Conservation (phyloP, 2,329 filamentous ascomycete genomes). For the Fusarium hostae region DNA sequence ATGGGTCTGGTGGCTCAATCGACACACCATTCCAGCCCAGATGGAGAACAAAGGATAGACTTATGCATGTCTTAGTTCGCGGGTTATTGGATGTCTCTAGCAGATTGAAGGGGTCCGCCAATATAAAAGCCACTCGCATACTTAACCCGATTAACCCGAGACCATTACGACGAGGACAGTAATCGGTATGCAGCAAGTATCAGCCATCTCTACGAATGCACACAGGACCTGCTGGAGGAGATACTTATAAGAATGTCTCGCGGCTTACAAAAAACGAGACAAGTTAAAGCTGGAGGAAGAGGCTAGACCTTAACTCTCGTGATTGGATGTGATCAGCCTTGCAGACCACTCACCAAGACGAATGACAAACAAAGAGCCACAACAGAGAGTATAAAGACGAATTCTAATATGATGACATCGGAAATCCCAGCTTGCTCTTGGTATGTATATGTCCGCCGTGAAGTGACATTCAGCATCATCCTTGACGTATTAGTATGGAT, state of each 20-base stretch:
- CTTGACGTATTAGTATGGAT: neutral
- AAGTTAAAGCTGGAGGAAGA: conserved; percentile 2
- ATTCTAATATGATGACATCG: neutral
- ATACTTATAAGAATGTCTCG: neutral
- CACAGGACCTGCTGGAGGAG: neutral
- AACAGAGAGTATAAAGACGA: neutral
- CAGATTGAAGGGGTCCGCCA: neutral
- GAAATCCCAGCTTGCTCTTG: neutral
- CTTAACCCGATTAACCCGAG: neutral
- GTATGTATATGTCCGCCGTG: neutral
- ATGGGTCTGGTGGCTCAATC: neutral
- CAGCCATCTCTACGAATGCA: neutral
- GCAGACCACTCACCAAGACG: neutral
- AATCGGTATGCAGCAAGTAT: conserved; percentile 9
- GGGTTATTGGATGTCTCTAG: conserved; percentile 14
- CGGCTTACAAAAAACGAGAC: neutral
- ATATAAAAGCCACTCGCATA: neutral
- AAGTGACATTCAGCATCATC: neutral
- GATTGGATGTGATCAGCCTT: neutral
- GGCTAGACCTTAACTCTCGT: neutral
- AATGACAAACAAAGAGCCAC: conserved; percentile 10
- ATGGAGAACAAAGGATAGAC: conserved; percentile 24
- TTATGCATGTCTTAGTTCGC: conserved; percentile 9
- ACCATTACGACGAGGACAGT: neutral
- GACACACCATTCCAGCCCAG: conserved; percentile 4